phyloP scores from a whole-genome alignment of 495 filamentous ascomycete species.

The Lindgomyces ingoldianus region DNA sequence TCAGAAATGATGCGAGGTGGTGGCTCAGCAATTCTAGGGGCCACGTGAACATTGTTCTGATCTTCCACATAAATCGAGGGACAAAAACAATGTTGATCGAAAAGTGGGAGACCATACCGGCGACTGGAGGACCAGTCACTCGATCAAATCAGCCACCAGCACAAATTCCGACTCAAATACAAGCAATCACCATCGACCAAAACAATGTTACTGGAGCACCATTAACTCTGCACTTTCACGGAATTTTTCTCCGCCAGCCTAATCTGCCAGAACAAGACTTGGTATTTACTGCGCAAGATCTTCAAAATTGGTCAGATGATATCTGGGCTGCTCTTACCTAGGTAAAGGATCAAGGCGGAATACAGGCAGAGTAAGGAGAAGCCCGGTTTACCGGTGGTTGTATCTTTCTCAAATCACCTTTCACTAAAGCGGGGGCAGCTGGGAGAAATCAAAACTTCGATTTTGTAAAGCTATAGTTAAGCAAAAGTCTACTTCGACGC shows the following conservation, averaged over 20 bases:
- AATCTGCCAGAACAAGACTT: background rate
- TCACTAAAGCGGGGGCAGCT: no score
- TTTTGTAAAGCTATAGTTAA: no score
- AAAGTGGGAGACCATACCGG: background rate
- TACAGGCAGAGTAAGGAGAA: no score
- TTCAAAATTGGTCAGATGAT: conserved; percentile 1
- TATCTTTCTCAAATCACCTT: no score
- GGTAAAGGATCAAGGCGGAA: background rate
- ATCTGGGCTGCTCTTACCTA: background rate
- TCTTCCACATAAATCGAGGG: background rate
- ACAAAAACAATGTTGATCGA: conserved; percentile 1
- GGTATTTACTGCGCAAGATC: background rate
- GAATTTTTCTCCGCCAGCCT: background rate
- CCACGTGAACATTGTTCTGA: background rate
- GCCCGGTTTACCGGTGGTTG: no score
- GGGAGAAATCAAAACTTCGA: no score
- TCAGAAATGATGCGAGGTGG: background rate
- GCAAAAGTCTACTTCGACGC: no score
- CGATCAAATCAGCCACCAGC: background rate
- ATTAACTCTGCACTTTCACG: background rate
- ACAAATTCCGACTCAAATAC: background rate
- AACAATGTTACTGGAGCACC: background rate
- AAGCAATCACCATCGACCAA: background rate
- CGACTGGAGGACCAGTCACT: background rate
- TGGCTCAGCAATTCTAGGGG: background rate